Evolutionary conservation across 1,139 yeast species (phyloP).

Genomic region (Magnusiomyces tetraspermus): DNA sequence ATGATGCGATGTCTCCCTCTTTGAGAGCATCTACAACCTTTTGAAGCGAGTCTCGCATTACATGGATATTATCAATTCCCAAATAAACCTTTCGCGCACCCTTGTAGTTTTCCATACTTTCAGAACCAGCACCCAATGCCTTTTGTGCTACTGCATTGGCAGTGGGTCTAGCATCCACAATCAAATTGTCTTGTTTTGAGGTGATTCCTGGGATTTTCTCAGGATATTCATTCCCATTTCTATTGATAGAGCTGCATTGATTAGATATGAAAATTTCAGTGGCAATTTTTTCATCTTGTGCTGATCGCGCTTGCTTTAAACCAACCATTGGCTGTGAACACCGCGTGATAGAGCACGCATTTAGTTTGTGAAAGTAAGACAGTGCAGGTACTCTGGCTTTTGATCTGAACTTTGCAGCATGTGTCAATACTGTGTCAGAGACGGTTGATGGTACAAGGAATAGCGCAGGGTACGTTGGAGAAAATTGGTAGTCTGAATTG

Average conservation of each 20-base stretch:
- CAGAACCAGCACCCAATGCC: constrained; percentile 96
- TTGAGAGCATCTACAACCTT: constrained; percentile 54
- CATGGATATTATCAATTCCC: constrained; percentile 92
- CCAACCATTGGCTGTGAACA: constrained; percentile 95
- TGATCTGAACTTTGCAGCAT: constrained; percentile 79
- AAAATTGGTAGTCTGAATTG: constrained; percentile 55
- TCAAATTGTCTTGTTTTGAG: constrained; percentile 44
- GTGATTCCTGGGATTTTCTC: constrained; percentile 14
- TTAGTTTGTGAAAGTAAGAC: constrained; percentile 61
- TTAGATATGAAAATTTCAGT: constrained; percentile 57
- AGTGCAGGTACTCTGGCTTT: constrained; percentile 77
- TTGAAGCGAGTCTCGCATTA: constrained; percentile 75
- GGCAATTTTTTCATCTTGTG: constrained; percentile 81
- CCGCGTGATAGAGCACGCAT: constrained; percentile 70
- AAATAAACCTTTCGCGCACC: constrained; percentile 61
- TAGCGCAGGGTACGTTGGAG: constrained; percentile 64
- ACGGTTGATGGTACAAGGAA: constrained; percentile 64
- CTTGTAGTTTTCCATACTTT: constrained; percentile 76
- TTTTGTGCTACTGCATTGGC: constrained; percentile 96
- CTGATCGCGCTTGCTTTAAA: constrained; percentile 72
- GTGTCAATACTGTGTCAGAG: constrained; percentile 71
- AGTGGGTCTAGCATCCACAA: constrained; percentile 85
- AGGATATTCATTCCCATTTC: constrained; percentile 6
- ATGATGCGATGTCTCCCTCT: constrained; percentile 53
- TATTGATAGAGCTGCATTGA: constrained; percentile 12